Evolutionary conservation across 345 rosid species (phyloP), one percentile per base, ranked within the genome.

Genomic region (Melaleuca alternifolia): DNA sequence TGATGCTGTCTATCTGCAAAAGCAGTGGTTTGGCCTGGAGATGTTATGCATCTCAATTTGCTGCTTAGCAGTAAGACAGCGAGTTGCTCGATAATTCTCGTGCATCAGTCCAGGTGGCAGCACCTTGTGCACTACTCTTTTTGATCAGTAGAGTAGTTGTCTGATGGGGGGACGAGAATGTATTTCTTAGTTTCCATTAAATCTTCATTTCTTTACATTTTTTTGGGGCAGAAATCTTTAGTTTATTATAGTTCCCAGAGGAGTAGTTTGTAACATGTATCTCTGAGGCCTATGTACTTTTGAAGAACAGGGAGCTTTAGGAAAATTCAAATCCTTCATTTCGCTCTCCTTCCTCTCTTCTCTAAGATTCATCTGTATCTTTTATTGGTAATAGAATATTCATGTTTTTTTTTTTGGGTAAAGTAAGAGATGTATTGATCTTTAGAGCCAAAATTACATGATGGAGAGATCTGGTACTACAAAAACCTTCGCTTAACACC

Each of bases 1-100:
- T 97, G 89, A 93, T 83, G 65, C 59, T 84, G 2, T 84, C 24
- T 11, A 84, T 51, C n/a, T 28, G 37, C 53, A 51, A 83, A 83
- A 54, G 56, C 26, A 2, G 26, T 14, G 44, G 33, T 33, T 86
- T 86, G 83, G 76, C 76, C 54, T 71, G 59, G 84, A 84, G 79
- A 71, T 11, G 6, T 37, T 71, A 46, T 71, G 48, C 48, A 9
- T 37, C 26, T 20, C 48, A 37, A 16, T 71, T 71, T 71, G 79
- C 79, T 71, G 26, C 79, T 71, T 41, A 71, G 48, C 48, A 18
- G 26, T 71, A 37, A 71, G 37, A 37, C 18, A 21, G 11, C 14
- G 13, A 71, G 24, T n/a, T 24, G 86, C 54, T 50, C 16, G 56
- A 59, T 50, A 76, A 85, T 85, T 85, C 52, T 85, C 41, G 30